Percentiles rank a stretch among this genome's conserved stretches.
Conservation (phyloP, 2,329 filamentous ascomycete species). For the Trichoderma brevicompactum region DNA sequence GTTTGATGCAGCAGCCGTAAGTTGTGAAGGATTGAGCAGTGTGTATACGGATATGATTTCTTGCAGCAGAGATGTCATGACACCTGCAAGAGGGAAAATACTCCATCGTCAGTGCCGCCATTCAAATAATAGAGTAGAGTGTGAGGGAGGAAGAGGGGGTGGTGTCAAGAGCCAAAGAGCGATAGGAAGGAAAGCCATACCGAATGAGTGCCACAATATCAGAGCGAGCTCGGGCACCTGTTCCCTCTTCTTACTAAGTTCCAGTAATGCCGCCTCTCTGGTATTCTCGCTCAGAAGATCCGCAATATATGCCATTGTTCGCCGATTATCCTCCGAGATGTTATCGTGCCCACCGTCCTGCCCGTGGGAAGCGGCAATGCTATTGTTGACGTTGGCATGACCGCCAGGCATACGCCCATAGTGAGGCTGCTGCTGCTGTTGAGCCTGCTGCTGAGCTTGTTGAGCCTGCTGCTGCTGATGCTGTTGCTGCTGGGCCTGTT, state of each 20-base stretch:
- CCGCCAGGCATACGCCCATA: conserved; percentile 75
- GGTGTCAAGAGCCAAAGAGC: neutral
- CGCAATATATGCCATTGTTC: conserved; percentile 91
- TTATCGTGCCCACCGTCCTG: conserved; percentile 65
- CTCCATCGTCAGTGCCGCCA: neutral
- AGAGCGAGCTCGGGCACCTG: conserved; percentile 95
- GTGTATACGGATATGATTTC: conserved; percentile 99
- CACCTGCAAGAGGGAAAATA: conserved; percentile 60
- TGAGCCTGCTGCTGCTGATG: conserved; percentile 41
- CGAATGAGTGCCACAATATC: conserved; percentile 98
- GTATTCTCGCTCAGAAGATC: conserved; percentile 87
- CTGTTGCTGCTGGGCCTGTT: conserved; percentile 54
- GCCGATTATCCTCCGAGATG: conserved; percentile 85
- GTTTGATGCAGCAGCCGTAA: conserved; percentile 97
- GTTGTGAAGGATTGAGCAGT: conserved; percentile 91
- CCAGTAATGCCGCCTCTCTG: conserved; percentile 86
- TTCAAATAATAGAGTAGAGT: conserved; percentile 1
- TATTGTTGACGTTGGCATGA: conserved; percentile 55
- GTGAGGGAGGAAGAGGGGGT: conserved; percentile 27
- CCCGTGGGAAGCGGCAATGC: conserved; percentile 51
- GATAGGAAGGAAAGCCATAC: conserved; percentile 55
- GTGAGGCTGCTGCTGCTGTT: conserved; percentile 60
- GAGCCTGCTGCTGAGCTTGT: conserved; percentile 44
- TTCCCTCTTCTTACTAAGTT: conserved; percentile 97
- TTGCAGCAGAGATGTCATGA: conserved; percentile 96